phyloP scores from a whole-genome alignment of 2,329 filamentous ascomycete species.

The Pseudogymnoascus sp. region DNA sequence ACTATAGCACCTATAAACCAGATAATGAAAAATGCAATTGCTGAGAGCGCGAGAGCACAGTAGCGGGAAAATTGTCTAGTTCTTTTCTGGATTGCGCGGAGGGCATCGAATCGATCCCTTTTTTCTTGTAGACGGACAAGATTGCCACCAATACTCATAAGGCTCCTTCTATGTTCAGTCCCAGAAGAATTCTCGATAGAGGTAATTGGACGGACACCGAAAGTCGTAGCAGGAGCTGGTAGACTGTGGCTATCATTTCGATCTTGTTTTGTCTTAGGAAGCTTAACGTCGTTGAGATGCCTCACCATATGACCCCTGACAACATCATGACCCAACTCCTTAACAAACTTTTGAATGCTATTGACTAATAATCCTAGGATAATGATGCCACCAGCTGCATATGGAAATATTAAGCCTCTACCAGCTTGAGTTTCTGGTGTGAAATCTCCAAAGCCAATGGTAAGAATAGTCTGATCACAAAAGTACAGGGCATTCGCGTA shows the following conservation, averaged over 20 bases:
- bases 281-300: neutral
- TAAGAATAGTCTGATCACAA: slow-evolving; percentile 65
- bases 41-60: slow-evolving; percentile 47
- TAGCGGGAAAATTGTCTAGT: slow-evolving; percentile 51
- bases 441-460: slow-evolving; percentile 56
- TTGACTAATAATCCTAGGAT: slow-evolving; percentile 69
- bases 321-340: neutral
- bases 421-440: slow-evolving; percentile 45
- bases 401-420: slow-evolving; percentile 71
- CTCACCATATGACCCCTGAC: neutral
- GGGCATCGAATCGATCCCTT: slow-evolving; percentile 55
- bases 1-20: slow-evolving; percentile 62
- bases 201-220: neutral
- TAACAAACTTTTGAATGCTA: slow-evolving; percentile 53
- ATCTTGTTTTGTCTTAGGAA: neutral
- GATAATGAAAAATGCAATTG: slow-evolving; percentile 49
- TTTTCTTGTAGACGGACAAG: slow-evolving; percentile 49
- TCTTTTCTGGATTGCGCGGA: slow-evolving; percentile 56
- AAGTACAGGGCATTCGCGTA: slow-evolving; percentile 76
- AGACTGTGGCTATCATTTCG: neutral
- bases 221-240: neutral
- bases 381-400: slow-evolving; percentile 74
- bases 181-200: neutral
- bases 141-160: slow-evolving; percentile 34
- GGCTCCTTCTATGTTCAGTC: neutral